phyloP scores from a whole-genome alignment of 257 asterid genomes.

The Plectranthus barbatus region DNA sequence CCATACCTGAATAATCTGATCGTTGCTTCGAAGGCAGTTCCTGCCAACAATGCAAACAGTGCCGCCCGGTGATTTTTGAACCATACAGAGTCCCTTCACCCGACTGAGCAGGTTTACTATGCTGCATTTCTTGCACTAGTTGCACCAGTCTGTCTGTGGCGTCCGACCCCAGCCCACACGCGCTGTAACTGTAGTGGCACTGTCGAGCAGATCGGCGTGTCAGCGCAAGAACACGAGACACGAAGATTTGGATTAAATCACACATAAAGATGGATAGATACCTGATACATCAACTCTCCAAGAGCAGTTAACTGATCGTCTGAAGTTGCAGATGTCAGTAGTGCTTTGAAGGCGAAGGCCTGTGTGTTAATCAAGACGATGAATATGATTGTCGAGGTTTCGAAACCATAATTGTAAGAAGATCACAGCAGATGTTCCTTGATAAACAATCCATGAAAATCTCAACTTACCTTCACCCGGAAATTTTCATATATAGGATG shows the following conservation, averaged over 20 bases:
- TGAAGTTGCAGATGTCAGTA: slow-evolving; percentile 68
- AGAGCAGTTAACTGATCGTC: slow-evolving; percentile 78
- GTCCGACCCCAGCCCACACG: slow-evolving; percentile 91
- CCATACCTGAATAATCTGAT: slow-evolving; percentile 77
- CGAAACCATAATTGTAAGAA: neutral
- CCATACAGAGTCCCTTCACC: slow-evolving; percentile 83
- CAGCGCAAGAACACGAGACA: neutral
- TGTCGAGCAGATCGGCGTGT: slow-evolving; percentile 16
- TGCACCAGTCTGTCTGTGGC: slow-evolving; percentile 89
- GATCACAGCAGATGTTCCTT: too few relatives aligned
- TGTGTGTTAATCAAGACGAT: slow-evolving; percentile 19
- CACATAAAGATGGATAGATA: neutral
- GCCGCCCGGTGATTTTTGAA: slow-evolving; percentile 95
- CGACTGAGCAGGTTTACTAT: slow-evolving; percentile 38
- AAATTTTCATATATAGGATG: slow-evolving; percentile 96
- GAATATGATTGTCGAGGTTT: neutral
- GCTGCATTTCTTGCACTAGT: too few relatives aligned
- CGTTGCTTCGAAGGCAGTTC: slow-evolving; percentile 67
- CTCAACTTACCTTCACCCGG: slow-evolving; percentile 60
- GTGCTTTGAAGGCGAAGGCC: slow-evolving; percentile 94
- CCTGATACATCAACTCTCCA: slow-evolving; percentile 92
- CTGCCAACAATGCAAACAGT: slow-evolving; percentile 79
- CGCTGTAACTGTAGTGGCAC: slow-evolving; percentile 96
- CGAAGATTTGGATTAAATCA: neutral
- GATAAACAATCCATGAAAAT: too few relatives aligned